phyloP scores from a whole-genome alignment of 2,329 filamentous ascomycete species.

The Cladosporium halotolerans region DNA sequence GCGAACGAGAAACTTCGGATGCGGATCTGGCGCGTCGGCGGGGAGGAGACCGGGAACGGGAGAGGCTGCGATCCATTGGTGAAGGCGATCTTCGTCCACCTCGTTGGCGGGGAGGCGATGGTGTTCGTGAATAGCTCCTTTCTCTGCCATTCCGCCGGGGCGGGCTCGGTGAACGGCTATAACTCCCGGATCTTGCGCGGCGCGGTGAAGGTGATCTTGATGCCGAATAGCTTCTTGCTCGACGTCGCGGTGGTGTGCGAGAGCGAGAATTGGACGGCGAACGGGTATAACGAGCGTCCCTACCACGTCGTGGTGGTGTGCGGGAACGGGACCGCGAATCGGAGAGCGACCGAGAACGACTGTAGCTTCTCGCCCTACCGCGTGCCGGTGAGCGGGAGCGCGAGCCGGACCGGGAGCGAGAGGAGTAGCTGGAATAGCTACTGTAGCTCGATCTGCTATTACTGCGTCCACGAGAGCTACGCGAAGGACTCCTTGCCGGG shows the following conservation, averaged over 20 bases:
- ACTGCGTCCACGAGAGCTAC: constrained; percentile 56
- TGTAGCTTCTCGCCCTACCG: neutral
- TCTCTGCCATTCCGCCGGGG: neutral
- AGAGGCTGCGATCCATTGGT: constrained; percentile 10
- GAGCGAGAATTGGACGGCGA: constrained; percentile 21
- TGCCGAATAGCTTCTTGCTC: constrained; percentile 17
- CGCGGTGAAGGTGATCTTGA: constrained; percentile 18
- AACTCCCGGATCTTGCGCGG: constrained; percentile 10
- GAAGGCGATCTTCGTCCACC: constrained; percentile 13
- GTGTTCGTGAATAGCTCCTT: constrained; percentile 8
- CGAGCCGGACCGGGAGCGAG: constrained; percentile 26
- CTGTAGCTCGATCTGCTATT: constrained; percentile 68
- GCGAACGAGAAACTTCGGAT: constrained; percentile 20
- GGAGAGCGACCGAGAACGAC: constrained; percentile 5
- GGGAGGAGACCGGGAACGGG: constrained; percentile 14
- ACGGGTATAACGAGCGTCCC: constrained; percentile 9
- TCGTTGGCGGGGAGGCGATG: neutral
- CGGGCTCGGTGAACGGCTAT: neutral
- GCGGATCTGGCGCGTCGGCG: constrained; percentile 12
- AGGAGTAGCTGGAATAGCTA: constrained; percentile 67
- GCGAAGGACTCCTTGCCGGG: constrained; percentile 37
- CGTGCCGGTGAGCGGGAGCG: constrained; percentile 18
- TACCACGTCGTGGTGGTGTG: constrained; percentile 20
- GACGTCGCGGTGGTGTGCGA: constrained; percentile 23
- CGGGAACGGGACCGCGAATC: constrained; percentile 23